Evolutionary conservation across 2,329 filamentous ascomycete species (phyloP).

Genomic region (Paracorniculantispora psalliotae): DNA sequence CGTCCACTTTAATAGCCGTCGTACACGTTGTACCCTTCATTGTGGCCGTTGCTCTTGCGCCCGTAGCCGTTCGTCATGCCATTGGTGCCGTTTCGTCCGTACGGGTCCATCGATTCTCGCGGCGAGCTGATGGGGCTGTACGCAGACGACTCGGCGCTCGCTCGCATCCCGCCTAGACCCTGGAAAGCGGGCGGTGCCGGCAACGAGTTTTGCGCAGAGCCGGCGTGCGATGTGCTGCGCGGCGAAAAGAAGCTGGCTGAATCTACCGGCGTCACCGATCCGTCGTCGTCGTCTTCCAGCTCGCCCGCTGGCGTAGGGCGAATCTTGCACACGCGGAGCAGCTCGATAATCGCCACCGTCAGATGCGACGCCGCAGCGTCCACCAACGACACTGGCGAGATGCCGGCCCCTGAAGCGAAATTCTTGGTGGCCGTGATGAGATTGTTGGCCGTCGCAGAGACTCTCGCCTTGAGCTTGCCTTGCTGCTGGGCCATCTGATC

Average conservation of each 20-base stretch:
- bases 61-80: slow-evolving; percentile 35
- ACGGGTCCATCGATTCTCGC: slow-evolving; percentile 49
- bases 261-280: slow-evolving; percentile 59
- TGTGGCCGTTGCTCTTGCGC: slow-evolving; percentile 29
- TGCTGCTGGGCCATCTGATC: slow-evolving; percentile 54
- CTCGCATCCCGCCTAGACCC: slow-evolving; percentile 49
- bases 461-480: slow-evolving; percentile 68
- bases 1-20: slow-evolving; percentile 34
- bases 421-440: slow-evolving; percentile 94
- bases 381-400: slow-evolving; percentile 87
- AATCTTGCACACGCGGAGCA: slow-evolving; percentile 80
- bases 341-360: slow-evolving; percentile 77
- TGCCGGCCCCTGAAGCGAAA: slow-evolving; percentile 73
- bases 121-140: slow-evolving; percentile 72
- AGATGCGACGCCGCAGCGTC: slow-evolving; percentile 92
- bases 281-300: slow-evolving; percentile 72
- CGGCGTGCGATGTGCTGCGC: slow-evolving; percentile 37
- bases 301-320: slow-evolving; percentile 68
- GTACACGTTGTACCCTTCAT: slow-evolving; percentile 33
- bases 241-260: slow-evolving; percentile 65
- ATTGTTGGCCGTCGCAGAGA: slow-evolving; percentile 92
- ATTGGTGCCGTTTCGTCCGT: slow-evolving; percentile 26
- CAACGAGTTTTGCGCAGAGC: slow-evolving; percentile 34
- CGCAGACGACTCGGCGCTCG: slow-evolving; percentile 65
- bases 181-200: slow-evolving; percentile 53